These are phyloP conservation scores for Sporothrix pallida DNA, from an alignment of 2,329 filamentous ascomycete genomes.

Conservation along the genomic window DNA sequence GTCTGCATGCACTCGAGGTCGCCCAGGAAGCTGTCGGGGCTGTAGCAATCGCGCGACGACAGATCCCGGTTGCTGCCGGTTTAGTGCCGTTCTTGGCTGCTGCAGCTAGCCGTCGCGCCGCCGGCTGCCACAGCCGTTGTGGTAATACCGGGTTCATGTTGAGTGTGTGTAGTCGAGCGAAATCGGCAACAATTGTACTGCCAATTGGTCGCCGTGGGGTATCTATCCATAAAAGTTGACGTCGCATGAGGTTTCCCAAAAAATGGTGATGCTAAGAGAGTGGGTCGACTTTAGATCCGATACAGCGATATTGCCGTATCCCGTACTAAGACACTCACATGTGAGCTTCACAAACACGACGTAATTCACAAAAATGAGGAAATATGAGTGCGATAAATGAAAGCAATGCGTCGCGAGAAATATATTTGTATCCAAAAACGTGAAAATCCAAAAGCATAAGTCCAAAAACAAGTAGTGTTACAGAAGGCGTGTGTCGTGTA, in stretches of 20 bases:
- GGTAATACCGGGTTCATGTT: constrained; percentile 30
- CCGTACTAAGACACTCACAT: constrained; percentile 20
- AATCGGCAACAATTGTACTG: not conserved
- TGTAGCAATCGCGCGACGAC: constrained; percentile 1
- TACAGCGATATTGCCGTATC: constrained; percentile 23
- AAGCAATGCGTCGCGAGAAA: not conserved
- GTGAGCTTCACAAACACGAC: not conserved
- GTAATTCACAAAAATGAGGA: not conserved
- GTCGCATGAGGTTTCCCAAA: constrained; percentile 26
- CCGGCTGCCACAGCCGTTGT: constrained; percentile 28
- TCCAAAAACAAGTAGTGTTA: constrained; percentile 22
- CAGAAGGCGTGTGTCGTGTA: constrained; percentile 4
- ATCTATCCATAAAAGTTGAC: not conserved
- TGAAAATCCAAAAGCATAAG: not conserved
- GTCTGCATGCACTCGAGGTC: constrained; percentile 17
- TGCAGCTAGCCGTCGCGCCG: not conserved
- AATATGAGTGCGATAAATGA: not conserved
- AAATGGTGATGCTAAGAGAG: constrained; percentile 27
- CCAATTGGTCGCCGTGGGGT: constrained; percentile 23
- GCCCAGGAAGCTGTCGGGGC: not conserved
- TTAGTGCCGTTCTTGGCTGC: not conserved
- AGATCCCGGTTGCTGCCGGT: not conserved
- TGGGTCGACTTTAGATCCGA: constrained; percentile 27
- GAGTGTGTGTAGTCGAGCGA: not conserved
- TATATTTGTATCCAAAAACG: not conserved